Conservation (phyloP, 2,329 filamentous ascomycete genomes). For the Penicillium sp. region DNA sequence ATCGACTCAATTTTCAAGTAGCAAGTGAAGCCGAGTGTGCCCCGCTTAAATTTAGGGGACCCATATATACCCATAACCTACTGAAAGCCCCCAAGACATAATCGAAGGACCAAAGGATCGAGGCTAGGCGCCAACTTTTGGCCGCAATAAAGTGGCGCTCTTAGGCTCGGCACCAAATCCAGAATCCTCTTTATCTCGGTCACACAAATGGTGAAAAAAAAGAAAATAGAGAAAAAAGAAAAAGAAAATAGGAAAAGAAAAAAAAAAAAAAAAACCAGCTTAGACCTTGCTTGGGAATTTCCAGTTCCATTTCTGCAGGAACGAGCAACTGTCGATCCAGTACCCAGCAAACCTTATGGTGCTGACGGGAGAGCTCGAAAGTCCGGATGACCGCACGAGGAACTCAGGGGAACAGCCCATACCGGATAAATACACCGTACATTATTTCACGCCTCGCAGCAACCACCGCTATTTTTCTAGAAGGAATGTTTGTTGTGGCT, state of each 20-base stretch:
- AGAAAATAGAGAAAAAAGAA: neutral
- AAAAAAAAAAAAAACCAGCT: neutral
- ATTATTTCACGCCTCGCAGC: slow-evolving; percentile 2
- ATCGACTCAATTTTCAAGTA: neutral
- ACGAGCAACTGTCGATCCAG: slow-evolving; percentile 14
- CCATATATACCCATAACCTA: neutral
- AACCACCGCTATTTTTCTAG: slow-evolving; percentile 15
- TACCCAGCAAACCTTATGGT: slow-evolving; percentile 2
- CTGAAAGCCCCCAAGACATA: neutral
- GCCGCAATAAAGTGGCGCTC: neutral
- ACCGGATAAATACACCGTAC: neutral
- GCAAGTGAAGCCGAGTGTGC: neutral
- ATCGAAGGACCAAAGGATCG: neutral
- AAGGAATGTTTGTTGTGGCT: slow-evolving; percentile 11
- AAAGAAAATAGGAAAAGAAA: neutral
- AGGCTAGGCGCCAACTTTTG: neutral
- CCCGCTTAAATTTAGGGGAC: neutral
- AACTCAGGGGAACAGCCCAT: slow-evolving; percentile 1
- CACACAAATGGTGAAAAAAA: neutral
- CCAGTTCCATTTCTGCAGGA: slow-evolving; percentile 2
- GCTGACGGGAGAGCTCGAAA: neutral
- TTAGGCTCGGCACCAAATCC: neutral
- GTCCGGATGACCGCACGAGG: neutral
- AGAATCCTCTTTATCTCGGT: neutral
- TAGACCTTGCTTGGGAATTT: neutral